Conservation (phyloP, 176 grass and related monocot species). For the Musa acuminata region DNA sequence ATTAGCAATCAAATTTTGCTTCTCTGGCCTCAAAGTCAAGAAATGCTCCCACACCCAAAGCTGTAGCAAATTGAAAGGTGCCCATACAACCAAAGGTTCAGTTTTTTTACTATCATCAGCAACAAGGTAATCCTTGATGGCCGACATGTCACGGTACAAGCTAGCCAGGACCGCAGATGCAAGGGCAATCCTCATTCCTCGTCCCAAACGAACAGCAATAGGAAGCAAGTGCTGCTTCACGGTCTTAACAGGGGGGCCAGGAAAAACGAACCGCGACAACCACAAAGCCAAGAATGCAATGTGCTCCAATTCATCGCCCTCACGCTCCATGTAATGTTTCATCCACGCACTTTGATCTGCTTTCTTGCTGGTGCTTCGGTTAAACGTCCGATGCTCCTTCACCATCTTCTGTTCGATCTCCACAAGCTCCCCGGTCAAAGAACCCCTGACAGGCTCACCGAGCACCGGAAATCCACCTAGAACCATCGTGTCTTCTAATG, state of each 20-base stretch:
- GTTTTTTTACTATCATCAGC: constrained; percentile 23
- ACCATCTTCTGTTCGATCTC: constrained; percentile 51
- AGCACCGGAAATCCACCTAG: constrained; percentile 45
- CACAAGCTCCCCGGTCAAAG: constrained; percentile 37
- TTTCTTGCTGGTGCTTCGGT: constrained; percentile 86
- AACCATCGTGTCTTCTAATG: constrained; percentile 49
- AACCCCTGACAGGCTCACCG: constrained; percentile 42
- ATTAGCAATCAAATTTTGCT: constrained; percentile 22
- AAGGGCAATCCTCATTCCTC: constrained; percentile 58
- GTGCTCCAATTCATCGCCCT: constrained; percentile 47
- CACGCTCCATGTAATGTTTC: constrained; percentile 56
- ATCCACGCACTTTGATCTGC: constrained; percentile 86
- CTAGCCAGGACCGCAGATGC: constrained; percentile 57
- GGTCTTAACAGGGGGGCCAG: constrained; percentile 68
- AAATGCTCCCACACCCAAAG: constrained; percentile 90
- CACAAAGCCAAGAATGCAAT: constrained; percentile 75
- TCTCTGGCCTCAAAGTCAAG: constrained; percentile 37
- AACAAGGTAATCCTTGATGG: constrained; percentile 47
- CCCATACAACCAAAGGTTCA: constrained; percentile 38
- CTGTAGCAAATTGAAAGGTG: constrained; percentile 64
- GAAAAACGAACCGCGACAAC: constrained; percentile 73
- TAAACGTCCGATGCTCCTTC: constrained; percentile 55
- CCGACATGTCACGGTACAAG: constrained; percentile 70
- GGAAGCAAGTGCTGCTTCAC: constrained; percentile 63
- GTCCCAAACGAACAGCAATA: constrained; percentile 58